A percentile compares a stretch with the other conserved stretches of the same genome.
These are phyloP conservation scores for Artemisia tridentata DNA, from an alignment of 129 eudicot species.

Conservation along the genomic window DNA sequence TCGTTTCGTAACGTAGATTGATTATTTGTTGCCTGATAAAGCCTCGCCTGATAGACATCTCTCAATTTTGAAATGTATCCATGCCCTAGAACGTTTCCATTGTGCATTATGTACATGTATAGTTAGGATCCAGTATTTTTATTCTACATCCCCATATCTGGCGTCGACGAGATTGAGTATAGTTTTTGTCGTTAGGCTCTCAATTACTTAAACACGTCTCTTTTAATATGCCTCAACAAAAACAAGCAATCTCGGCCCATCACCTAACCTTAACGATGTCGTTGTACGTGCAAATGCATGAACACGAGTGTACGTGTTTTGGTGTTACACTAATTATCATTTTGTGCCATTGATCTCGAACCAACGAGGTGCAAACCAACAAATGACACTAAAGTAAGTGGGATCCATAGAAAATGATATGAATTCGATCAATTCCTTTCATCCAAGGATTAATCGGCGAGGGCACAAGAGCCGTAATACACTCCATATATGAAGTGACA, in stretches of 20 bases:
- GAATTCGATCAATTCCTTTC: conserved; percentile 21
- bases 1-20: no score
- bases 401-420: conserved; percentile 29
- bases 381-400: conserved; percentile 21
- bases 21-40: no score
- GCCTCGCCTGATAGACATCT: no score
- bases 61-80: no score
- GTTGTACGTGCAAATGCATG: background rate
- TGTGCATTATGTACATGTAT: no score
- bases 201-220: no score
- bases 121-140: no score
- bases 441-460: conserved; percentile 31
- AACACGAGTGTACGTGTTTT: conserved; percentile 33
- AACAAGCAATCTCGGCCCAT: conserved; percentile 4
- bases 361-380: conserved; percentile 17
- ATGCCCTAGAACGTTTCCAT: no score
- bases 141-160: no score
- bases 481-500: conserved; percentile 29
- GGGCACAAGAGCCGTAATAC: conserved; percentile 18
- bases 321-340: background rate
- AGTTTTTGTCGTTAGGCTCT: no score
- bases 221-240: no score
- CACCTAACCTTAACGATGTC: background rate
- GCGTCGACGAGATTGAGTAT: no score
- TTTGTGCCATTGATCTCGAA: conserved; percentile 9